Evolutionary conservation across 2,329 filamentous ascomycete genomes (phyloP).

Genomic region (Arachnomyces sp.): DNA sequence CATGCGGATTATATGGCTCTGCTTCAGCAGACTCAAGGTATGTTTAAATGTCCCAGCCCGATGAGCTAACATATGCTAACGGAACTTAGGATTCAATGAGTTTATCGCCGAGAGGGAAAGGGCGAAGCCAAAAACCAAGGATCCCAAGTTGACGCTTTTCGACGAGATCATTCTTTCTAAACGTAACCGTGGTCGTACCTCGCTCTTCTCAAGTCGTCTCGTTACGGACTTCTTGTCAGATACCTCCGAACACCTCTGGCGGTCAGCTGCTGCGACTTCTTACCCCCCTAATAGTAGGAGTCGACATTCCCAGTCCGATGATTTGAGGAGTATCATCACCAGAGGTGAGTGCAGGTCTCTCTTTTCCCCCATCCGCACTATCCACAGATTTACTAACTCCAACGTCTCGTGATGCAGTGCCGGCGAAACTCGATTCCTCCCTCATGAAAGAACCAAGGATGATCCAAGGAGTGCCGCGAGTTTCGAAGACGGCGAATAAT

Average conservation of each 20-base stretch:
- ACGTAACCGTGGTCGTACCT: constrained; percentile 51
- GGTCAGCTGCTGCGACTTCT: constrained; percentile 51
- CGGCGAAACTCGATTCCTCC: constrained; percentile 72
- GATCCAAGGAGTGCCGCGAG: constrained; percentile 74
- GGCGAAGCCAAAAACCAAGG: constrained; percentile 41
- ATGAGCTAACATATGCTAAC: constrained; percentile 10
- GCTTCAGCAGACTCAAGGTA: constrained; percentile 57
- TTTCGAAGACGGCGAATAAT: constrained; percentile 39
- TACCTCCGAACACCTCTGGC: constrained; percentile 56
- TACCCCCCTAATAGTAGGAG: constrained; percentile 45
- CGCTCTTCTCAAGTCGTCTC: constrained; percentile 44
- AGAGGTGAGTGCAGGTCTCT: constrained; percentile 33
- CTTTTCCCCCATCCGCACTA: constrained; percentile 1
- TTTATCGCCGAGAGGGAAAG: constrained; percentile 57
- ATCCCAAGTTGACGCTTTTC: constrained; percentile 52
- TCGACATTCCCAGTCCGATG: constrained; percentile 31
- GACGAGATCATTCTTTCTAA: constrained; percentile 59
- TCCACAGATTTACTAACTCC: constrained; percentile 21
- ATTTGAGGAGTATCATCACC: constrained; percentile 44
- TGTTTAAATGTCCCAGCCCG: constrained; percentile 6
- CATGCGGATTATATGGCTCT: constrained; percentile 56
- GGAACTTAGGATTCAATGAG: constrained; percentile 47
- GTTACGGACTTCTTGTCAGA: constrained; percentile 53
- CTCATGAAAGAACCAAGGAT: constrained; percentile 88
- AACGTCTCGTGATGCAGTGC: constrained; percentile 55